Conservation (phyloP, 2,329 filamentous ascomycete species). For the Whalleya microplaca region DNA sequence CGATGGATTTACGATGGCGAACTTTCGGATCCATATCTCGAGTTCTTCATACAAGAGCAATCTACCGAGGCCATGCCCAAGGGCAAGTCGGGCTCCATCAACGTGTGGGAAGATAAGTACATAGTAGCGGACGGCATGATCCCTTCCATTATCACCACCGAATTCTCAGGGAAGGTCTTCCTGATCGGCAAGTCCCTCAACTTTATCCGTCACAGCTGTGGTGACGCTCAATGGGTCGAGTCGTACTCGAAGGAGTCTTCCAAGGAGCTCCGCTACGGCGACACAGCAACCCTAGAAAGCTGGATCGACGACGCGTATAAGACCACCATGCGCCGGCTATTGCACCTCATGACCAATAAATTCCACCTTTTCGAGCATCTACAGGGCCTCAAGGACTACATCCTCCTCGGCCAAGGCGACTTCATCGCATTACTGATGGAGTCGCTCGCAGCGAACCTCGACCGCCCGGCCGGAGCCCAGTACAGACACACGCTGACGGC, state of each 20-base stretch:
- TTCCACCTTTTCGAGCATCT: constrained; percentile 95
- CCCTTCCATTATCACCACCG: constrained; percentile 87
- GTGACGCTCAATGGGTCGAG: constrained; percentile 93
- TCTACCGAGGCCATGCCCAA: constrained; percentile 54
- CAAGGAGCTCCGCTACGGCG: constrained; percentile 88
- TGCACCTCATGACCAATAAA: constrained; percentile 91
- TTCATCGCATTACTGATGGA: constrained; percentile 98
- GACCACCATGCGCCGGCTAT: constrained; percentile 93
- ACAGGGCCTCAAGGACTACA: constrained; percentile 89
- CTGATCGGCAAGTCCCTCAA: constrained; percentile 97
- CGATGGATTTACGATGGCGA: constrained; percentile 99
- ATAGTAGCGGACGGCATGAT: constrained; percentile 84
- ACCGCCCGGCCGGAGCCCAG: constrained; percentile 93
- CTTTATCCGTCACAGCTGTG: constrained; percentile 95
- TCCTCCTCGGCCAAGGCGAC: constrained; percentile 92
- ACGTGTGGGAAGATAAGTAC: constrained; percentile 98
- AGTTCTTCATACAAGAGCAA: constrained; percentile 94
- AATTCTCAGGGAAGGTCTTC: constrained; percentile 96
- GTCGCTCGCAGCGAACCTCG: constrained; percentile 87
- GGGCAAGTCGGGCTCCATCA: constrained; percentile 69
- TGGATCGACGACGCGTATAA: constrained; percentile 98
- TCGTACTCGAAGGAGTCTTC: constrained; percentile 91
- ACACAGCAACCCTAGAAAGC: constrained; percentile 86
- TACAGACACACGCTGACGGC: constrained; percentile 96
- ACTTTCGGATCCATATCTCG: constrained; percentile 90